Conservation (phyloP, 495 filamentous ascomycete genomes). For the Cetradonia linearis region DNA sequence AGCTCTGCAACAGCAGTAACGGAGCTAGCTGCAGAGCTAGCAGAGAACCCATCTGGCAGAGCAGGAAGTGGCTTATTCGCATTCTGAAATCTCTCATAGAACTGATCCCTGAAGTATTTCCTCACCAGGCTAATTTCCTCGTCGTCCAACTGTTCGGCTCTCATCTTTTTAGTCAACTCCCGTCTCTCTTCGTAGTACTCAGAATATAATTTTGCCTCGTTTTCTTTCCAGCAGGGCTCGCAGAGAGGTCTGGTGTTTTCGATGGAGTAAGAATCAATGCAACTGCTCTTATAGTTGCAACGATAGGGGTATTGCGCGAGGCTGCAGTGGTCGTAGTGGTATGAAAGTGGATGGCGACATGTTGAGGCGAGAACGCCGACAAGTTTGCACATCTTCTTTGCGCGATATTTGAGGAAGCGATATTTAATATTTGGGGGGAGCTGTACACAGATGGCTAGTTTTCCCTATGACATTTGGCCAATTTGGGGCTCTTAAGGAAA, state of each 20-base stretch:
- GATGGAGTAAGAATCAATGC: neutral
- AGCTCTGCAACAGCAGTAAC: neutral
- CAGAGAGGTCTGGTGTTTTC: neutral
- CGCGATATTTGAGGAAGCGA: neutral
- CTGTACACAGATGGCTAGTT: neutral
- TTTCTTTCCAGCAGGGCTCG: neutral
- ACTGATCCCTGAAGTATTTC: neutral
- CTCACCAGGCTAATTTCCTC: conserved; percentile 8
- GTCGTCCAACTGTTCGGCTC: conserved; percentile 1
- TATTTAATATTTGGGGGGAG: neutral
- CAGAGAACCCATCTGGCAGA: neutral
- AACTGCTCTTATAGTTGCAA: neutral
- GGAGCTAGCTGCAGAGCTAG: neutral
- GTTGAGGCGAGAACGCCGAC: neutral
- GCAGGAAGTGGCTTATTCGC: conserved; percentile 5
- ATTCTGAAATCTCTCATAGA: conserved; percentile 9
- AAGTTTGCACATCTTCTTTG: conserved; percentile 5
- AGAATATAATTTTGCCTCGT: neutral
- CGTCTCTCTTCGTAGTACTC: conserved; percentile 13
- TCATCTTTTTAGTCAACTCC: neutral
- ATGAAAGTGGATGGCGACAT: conserved; percentile 3
- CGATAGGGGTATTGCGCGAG: neutral
- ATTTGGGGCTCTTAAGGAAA: no score
- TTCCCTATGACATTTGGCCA: neutral
- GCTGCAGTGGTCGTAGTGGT: conserved; percentile 1